Base-by-base conservation (phyloP, 2,329 filamentous ascomycete species). In the Colletotrichum acutatum region DNA sequence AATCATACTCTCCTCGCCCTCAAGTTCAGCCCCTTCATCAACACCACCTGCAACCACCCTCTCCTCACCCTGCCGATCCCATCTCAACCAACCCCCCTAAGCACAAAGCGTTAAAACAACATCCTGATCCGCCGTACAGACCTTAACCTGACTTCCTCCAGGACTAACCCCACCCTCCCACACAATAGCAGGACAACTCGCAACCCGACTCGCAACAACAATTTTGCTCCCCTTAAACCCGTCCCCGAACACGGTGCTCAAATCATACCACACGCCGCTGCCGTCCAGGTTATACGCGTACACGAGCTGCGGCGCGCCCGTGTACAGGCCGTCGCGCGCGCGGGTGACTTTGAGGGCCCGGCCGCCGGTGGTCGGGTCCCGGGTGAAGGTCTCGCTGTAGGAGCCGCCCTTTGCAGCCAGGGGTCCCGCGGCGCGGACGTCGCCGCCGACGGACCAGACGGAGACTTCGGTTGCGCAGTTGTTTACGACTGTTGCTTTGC, bases 241-340 rank as follows among this genome's bases (percentile, higher is more conserved):
- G 66, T 84, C 79, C n/a, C 84, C 84, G 60, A 84, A 85, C 19
- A 84, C 80, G 72, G 80, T 79, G 76, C 78, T 81, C 28, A 85
- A 76, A 71, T 85, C 84, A 70, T 84, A 85, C 80, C 80, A 85
- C 64, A 85, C 70, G 6, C 72, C 73, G 64, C 53, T 72, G 66
- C 75, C 76, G 62, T 82, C 79, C 37, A 85, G 80, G 77, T 75
- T 84, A 76, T 83, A 84, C 46, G 83, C 83, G 59, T 82, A 84
- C 74, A 80, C 79, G 75, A 80, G 82, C 80, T 85, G 82, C 28
- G 84, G 78, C n/a, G 80, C 79, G 72, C 82, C 82, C 3, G 78
- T 82, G 79, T 78, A 84, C 54, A 85, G 78, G 52, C 83, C 83
- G 74, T 84, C 78, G 30, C 77, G 63, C 1, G 76, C 69, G 26